Evolutionary conservation across 2,329 filamentous ascomycete genomes (phyloP).

Genomic region (Fusarium graminum): DNA sequence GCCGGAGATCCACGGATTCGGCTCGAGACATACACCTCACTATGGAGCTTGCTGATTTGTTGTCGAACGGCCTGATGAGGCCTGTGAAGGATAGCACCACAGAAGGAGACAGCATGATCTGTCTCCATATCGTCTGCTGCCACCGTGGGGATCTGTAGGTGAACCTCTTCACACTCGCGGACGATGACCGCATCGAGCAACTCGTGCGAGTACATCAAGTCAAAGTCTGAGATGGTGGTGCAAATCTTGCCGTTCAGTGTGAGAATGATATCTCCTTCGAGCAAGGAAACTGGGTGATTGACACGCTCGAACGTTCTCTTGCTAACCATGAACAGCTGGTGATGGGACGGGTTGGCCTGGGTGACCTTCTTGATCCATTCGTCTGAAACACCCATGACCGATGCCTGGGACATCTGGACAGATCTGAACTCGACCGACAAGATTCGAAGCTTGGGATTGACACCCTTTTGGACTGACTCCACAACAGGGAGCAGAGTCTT

Average conservation of each 20-base stretch:
- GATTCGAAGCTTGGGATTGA: constrained; percentile 86
- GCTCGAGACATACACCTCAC: constrained; percentile 94
- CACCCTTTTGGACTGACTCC: constrained; percentile 83
- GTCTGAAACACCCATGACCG: constrained; percentile 96
- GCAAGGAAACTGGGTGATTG: constrained; percentile 67
- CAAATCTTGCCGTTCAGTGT: constrained; percentile 93
- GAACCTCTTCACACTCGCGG: constrained; percentile 83
- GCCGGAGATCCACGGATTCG: constrained; percentile 84
- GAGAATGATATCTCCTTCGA: constrained; percentile 93
- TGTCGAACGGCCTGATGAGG: constrained; percentile 97
- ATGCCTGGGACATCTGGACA: constrained; percentile 95
- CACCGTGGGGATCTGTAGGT: constrained; percentile 84
- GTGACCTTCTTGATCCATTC: constrained; percentile 95
- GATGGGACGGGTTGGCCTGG: constrained; percentile 87
- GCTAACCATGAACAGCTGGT: constrained; percentile 98
- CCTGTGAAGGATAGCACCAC: constrained; percentile 90
- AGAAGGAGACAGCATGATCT: constrained; percentile 91
- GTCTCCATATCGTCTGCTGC: constrained; percentile 93
- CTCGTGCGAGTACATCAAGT: constrained; percentile 95
- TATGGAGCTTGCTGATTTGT: constrained; percentile 96
- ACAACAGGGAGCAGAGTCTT: constrained; percentile 91
- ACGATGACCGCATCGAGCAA: constrained; percentile 87
- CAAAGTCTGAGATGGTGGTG: constrained; percentile 91
- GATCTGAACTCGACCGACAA: constrained; percentile 94
- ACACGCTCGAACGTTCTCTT: constrained; percentile 81